phyloP scores from a whole-genome alignment of 345 rosid species.

The Syzygium aqueum region DNA sequence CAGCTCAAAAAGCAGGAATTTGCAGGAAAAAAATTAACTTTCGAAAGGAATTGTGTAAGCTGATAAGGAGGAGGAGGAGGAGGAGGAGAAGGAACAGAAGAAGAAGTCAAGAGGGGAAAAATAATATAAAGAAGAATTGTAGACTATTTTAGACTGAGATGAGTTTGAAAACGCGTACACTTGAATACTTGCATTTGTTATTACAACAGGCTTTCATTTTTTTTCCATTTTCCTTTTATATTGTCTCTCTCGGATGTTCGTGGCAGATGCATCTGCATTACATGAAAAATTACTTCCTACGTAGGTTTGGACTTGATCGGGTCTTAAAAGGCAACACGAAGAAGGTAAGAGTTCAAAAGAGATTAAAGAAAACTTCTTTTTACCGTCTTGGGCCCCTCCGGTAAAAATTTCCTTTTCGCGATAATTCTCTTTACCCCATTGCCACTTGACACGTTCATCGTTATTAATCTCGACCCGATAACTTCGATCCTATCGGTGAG shows the following conservation, averaged over 20 bases:
- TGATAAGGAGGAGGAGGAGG: background rate
- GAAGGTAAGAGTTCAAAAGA: background rate
- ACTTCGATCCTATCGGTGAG: rapidly evolving
- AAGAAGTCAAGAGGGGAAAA: background rate
- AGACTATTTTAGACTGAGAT: background rate
- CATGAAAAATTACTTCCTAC: background rate
- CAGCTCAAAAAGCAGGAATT: background rate
- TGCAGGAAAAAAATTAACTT: background rate
- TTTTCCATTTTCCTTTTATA: background rate
- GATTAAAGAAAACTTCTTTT: background rate
- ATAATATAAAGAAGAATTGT: background rate
- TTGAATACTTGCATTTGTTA: background rate
- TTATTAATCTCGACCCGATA: background rate
- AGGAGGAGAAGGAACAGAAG: background rate
- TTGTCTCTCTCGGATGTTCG: background rate
- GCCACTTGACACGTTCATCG: too few species aligned
- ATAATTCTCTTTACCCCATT: background rate
- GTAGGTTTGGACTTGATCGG: background rate
- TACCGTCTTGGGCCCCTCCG: background rate
- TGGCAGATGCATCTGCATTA: background rate
- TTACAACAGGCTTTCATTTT: background rate
- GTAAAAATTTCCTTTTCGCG: too few species aligned
- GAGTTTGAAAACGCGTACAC: slow-evolving; percentile 8
- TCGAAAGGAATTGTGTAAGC: background rate
- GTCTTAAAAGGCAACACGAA: background rate